Base-by-base conservation (phyloP, 768 basidiomycete species). In the Termitomyces sp. region DNA sequence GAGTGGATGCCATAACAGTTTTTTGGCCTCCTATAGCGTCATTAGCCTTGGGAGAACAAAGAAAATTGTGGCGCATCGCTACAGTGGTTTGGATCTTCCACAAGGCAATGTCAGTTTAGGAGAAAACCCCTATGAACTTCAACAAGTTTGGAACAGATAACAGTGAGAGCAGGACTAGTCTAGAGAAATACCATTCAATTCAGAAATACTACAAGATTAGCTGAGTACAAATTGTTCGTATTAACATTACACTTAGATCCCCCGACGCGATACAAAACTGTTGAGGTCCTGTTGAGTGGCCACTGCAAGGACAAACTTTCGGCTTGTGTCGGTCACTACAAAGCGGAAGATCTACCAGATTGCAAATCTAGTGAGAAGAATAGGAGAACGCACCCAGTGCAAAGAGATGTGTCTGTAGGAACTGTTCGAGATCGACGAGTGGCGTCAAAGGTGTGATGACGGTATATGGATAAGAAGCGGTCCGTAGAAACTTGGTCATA, bases 221-320 rank as follows among this genome's bases (percentile, higher is more conserved):
- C 55, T 43, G 5, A n/a, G n/a, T 20, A 61, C 48, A 56, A 25
- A 43, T 25, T 36, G 46, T 29, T 37, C 34, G 40, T 59, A 40
- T 5, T n/a, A 59, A 12, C 17, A n/a, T 15, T 32, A 56, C 32
- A 61, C 40, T 20, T 58, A 56, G 52, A 75, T 72, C 20, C 83
- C 85, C 52, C 84, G 76, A 42, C 85, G 77, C 32, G 76, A 72
- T 46, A 84, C 82, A 65, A 86, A 85, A 51, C 76, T 82, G 69
- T 91, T 84, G 20, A 94, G 75, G 69, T 94, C 92, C 34, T 92
- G 86, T 17, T 77, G 69, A 20, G 92, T 94, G 1, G 89, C 92
- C 0, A 94, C 86, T 1, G 80, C 92, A 15, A 94, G 81, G 4
- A 94, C 91, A 61, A 94, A 94, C 70, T 93, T 92, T 60, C 91